Evolutionary conservation across 192 early-diverging fungal species (phyloP).

Genomic region (Gigaspora rosea): DNA sequence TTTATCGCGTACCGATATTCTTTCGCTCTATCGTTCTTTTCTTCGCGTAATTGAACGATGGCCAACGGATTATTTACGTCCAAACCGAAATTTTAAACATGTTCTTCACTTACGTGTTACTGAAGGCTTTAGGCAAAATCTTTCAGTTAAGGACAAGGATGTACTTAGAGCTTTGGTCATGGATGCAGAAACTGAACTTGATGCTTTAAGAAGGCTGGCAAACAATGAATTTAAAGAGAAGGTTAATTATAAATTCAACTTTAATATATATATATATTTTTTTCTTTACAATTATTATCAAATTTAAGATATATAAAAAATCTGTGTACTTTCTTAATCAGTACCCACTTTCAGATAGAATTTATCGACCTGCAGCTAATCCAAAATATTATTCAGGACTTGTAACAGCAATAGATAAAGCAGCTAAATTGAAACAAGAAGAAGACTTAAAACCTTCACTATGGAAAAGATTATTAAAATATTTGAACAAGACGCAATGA

Average conservation of each 20-base stretch:
- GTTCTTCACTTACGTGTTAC: slow-evolving; percentile 55
- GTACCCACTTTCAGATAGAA: slow-evolving; percentile 60
- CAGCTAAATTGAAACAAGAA: slow-evolving; percentile 49
- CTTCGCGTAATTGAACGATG: slow-evolving; percentile 60
- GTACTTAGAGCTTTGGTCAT: slow-evolving; percentile 31
- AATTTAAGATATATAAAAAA: background rate
- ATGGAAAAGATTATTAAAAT: slow-evolving; percentile 7
- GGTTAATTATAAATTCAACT: slow-evolving; percentile 32
- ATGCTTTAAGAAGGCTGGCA: slow-evolving; percentile 49
- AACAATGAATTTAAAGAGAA: slow-evolving; percentile 56
- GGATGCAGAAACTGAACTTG: slow-evolving; percentile 44
- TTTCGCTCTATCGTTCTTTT: slow-evolving; percentile 59
- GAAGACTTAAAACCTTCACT: background rate
- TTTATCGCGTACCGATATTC: slow-evolving; percentile 13
- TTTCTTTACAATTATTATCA: background rate
- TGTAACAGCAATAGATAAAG: slow-evolving; percentile 49
- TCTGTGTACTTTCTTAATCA: slow-evolving; percentile 26
- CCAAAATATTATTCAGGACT: slow-evolving; percentile 59
- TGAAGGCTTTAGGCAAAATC: slow-evolving; percentile 46
- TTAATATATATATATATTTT: background rate
- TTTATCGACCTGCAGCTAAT: slow-evolving; percentile 55
- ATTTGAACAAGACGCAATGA: too few species aligned
- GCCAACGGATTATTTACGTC: slow-evolving; percentile 70
- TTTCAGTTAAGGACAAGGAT: slow-evolving; percentile 26
- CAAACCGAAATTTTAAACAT: slow-evolving; percentile 67